Evolutionary conservation across 768 basidiomycete genomes (phyloP).

Genomic region (Agaricus blazei): DNA sequence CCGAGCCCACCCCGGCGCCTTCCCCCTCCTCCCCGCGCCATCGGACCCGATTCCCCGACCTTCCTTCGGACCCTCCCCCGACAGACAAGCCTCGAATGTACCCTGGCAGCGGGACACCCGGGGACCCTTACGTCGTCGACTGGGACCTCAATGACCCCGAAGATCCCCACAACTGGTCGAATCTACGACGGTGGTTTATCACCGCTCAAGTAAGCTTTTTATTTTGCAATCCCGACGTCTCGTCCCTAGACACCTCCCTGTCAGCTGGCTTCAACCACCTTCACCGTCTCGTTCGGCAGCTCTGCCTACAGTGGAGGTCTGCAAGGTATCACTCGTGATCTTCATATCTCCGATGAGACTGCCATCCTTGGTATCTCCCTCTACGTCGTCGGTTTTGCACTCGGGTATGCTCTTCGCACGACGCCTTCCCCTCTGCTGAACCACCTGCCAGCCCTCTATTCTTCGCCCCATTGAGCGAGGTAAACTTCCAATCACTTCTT

Average conservation of each 20-base stretch:
- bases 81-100: conserved; percentile 20
- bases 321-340: conserved; percentile 34
- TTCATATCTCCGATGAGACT: conserved; percentile 45
- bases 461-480: conserved; percentile 59
- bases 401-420: conserved; percentile 36
- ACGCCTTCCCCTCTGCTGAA: not conserved
- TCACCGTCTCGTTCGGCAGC: conserved; percentile 55
- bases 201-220: conserved; percentile 39
- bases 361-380: conserved; percentile 56
- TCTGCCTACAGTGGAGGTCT: conserved; percentile 54
- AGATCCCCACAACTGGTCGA: conserved; percentile 54
- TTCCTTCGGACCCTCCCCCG: not conserved
- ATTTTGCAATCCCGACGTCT: conserved; percentile 1
- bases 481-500: conserved; percentile 17
- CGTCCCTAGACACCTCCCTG: conserved; percentile 13
- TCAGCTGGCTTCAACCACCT: conserved; percentile 48
- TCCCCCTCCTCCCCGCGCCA: not conserved
- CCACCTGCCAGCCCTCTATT: conserved; percentile 34
- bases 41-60: conserved; percentile 7
- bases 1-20: not conserved
- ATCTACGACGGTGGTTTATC: conserved; percentile 44
- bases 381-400: conserved; percentile 59
- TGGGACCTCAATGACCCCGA: conserved; percentile 48
- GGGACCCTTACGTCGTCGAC: conserved; percentile 50
- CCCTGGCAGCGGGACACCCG: conserved; percentile 39